phyloP scores from a whole-genome alignment of 139 green algal species.

The Closterium sp. region DNA sequence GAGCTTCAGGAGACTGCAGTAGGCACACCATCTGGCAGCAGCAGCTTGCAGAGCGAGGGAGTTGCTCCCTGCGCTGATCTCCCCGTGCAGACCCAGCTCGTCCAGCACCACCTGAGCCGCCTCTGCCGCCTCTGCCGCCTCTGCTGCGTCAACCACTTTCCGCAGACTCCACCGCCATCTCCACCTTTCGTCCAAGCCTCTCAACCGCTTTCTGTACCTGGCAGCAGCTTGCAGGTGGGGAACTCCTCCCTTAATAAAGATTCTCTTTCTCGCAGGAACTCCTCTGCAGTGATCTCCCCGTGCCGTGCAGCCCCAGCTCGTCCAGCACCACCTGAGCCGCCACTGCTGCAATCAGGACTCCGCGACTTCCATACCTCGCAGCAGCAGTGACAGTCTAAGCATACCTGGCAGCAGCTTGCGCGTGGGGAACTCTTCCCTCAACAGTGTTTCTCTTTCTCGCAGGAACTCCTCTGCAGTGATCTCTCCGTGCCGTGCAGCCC shows the following conservation, averaged over 20 bases:
- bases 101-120: not conserved
- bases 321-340: slow-evolving; percentile 61
- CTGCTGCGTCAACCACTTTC: too few relatives aligned
- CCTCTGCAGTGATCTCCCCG: slow-evolving; percentile 53
- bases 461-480: slow-evolving; percentile 50
- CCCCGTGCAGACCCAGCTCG: slow-evolving; percentile 21
- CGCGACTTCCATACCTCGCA: too few relatives aligned
- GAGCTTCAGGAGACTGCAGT: too few relatives aligned
- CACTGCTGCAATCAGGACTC: too few relatives aligned
- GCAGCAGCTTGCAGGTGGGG: slow-evolving; percentile 66
- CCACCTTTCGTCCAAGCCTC: too few relatives aligned
- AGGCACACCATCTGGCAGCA: slow-evolving; percentile 80
- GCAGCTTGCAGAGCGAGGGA: slow-evolving; percentile 66
- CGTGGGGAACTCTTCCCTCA: too few relatives aligned
- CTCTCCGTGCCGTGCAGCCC: slow-evolving; percentile 42
- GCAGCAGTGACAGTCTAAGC: too few relatives aligned
- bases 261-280: slow-evolving; percentile 65
- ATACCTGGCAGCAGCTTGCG: slow-evolving; percentile 59
- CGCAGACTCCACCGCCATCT: not conserved
- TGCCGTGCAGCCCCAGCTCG: slow-evolving; percentile 63
- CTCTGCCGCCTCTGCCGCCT: too few relatives aligned
- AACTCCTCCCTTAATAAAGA: slow-evolving; percentile 71
- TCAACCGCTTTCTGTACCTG: too few relatives aligned
- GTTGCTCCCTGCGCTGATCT: slow-evolving; percentile 53
- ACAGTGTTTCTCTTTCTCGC: too few relatives aligned